A percentile compares a stretch with the other conserved stretches of the same genome.
phyloP scores from a whole-genome alignment of 2,329 filamentous ascomycete genomes.

The Colletotrichum karsti region DNA sequence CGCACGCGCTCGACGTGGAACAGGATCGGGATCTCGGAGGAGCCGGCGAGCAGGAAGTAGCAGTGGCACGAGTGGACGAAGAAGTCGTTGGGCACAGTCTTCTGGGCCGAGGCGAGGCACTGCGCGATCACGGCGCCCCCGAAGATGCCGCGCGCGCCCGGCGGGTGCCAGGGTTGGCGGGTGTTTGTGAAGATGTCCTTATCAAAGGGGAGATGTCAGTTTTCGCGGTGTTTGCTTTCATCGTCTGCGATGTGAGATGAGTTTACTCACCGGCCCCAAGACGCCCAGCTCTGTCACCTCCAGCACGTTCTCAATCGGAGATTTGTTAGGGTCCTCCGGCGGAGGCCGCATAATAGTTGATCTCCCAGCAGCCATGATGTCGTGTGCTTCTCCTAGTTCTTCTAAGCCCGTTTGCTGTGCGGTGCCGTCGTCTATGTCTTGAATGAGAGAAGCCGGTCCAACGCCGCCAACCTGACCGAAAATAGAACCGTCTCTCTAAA shows the following conservation, averaged over 20 bases:
- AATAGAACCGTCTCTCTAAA: not conserved
- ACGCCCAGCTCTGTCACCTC: slow-evolving; percentile 83
- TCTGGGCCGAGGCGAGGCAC: slow-evolving; percentile 86
- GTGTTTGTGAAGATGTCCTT: slow-evolving; percentile 97
- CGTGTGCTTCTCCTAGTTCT: not conserved
- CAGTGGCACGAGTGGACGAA: slow-evolving; percentile 97
- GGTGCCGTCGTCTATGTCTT: not conserved
- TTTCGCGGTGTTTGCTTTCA: not conserved
- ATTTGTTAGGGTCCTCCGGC: slow-evolving; percentile 74
- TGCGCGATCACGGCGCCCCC: slow-evolving; percentile 94
- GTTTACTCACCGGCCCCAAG: slow-evolving; percentile 72
- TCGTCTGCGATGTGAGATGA: not conserved
- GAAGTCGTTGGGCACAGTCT: slow-evolving; percentile 84
- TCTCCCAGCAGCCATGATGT: slow-evolving; percentile 32
- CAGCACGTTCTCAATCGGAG: slow-evolving; percentile 87
- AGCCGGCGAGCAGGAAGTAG: slow-evolving; percentile 95
- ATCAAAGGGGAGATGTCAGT: too few species aligned
- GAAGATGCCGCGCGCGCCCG: slow-evolving; percentile 91
- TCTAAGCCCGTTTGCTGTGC: not conserved
- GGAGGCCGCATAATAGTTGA: slow-evolving; percentile 79
- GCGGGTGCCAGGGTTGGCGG: slow-evolving; percentile 89
- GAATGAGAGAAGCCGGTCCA: not conserved
- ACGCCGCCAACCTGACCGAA: not conserved
- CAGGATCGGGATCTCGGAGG: slow-evolving; percentile 83
- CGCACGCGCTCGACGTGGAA: slow-evolving; percentile 96